Percentiles rank a stretch among this genome's conserved stretches.
Evolutionary conservation across 1,139 yeast species (phyloP).

Genomic region (Scheffersomyces quercinus): DNA sequence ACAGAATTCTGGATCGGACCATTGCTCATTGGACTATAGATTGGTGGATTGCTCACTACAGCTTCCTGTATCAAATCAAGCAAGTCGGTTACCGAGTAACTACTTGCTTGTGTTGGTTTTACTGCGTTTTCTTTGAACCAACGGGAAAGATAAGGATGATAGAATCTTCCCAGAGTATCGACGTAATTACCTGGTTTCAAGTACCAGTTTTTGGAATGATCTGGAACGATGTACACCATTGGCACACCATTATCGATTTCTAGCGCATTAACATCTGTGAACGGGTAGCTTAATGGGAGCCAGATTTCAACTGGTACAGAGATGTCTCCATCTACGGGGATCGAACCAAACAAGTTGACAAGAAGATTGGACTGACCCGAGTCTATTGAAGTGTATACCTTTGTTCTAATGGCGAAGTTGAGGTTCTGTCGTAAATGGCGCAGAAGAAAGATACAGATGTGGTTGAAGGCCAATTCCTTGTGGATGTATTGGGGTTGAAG

Average conservation of each 20-base stretch:
- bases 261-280: slow-evolving; percentile 1
- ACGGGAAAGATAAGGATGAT: slow-evolving; percentile 63
- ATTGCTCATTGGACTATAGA: slow-evolving; percentile 6
- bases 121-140: slow-evolving; percentile 45
- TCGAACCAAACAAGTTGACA: slow-evolving; percentile 62
- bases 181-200: slow-evolving; percentile 65
- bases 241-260: slow-evolving; percentile 51
- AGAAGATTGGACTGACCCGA: slow-evolving; percentile 61
- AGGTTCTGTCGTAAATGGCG: slow-evolving; percentile 38
- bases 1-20: background rate
- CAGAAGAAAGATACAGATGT: slow-evolving; percentile 56
- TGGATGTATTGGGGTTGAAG: slow-evolving; percentile 53
- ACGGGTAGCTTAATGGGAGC: slow-evolving; percentile 75
- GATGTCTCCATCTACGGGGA: slow-evolving; percentile 34
- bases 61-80: slow-evolving; percentile 37
- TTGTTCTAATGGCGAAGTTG: slow-evolving; percentile 64
- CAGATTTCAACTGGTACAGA: slow-evolving; percentile 70
- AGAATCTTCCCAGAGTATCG: slow-evolving; percentile 73
- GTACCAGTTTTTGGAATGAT: slow-evolving; percentile 34
- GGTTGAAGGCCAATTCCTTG: slow-evolving; percentile 58
- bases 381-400: slow-evolving; percentile 58
- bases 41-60: slow-evolving; percentile 42
- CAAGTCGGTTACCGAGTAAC: slow-evolving; percentile 40
- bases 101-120: slow-evolving; percentile 7
- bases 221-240: slow-evolving; percentile 56